Base-by-base conservation (phyloP, 2,329 filamentous ascomycete genomes). In the Colletotrichum musae region DNA sequence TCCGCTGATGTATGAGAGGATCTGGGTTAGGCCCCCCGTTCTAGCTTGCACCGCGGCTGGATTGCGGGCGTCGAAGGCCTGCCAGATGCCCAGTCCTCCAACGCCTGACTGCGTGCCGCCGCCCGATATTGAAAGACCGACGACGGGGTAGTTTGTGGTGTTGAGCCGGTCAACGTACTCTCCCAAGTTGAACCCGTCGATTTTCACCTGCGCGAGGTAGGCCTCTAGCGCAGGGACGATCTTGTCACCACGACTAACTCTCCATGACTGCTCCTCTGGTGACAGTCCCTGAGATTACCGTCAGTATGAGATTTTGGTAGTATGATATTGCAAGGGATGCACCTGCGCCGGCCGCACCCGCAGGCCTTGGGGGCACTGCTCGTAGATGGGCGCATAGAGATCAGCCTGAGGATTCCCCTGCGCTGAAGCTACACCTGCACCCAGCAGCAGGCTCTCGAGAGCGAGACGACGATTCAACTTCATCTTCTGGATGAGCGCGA, bases 71-170 rank as follows among this genome's bases (percentile, higher is more conserved):
- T 77, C 76, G 10, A 71, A 77, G 0, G 76, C 76, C 10, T 76
- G 74, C 73, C 74, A 77, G 28, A 78, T 56, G 0, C 76, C 76
- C 0, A 77, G 32, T 0, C 76, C 76, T 3, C 76, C 76, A 9
- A 77, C 50, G 2, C 76, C 76, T 16, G 76, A 76, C 50, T 77
- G 76, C 0, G 76, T 76, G 0, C 75, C 76, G 36, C 75, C 76
- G 0, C 75, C 76, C 0, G 76, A 77, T 10, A 77, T 59, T 1
- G 76, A 71, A 6, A 77, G 64, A 0, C 75, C 75, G 13, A 78
- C 58, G 1, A 77, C 39, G 1, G 76, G 75, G 0, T 73, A 62
- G 24, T 65, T 71, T 1, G 39, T 72, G 4, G 24, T 41, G 24
- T 74, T 74, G 10, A 78, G 68, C 7, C 68, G 71, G 10, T 70